Evolutionary conservation across 805 yeast species (phyloP).

Genomic region (Clavispora vitiphila): DNA sequence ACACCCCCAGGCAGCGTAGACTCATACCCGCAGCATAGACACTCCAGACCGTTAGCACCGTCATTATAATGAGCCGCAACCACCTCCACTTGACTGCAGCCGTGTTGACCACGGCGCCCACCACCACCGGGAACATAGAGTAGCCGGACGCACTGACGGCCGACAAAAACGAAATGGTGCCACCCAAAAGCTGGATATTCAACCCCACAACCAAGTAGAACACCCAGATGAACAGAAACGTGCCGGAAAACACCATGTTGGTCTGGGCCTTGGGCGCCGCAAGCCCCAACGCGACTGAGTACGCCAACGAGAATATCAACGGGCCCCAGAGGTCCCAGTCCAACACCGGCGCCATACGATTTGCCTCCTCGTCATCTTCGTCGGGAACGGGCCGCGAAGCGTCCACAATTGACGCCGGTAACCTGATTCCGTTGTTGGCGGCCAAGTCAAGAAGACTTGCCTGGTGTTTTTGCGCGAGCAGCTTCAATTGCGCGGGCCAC

Average conservation of each 20-base stretch:
- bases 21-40: constrained; percentile 59
- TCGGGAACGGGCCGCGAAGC: constrained; percentile 24
- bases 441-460: constrained; percentile 31
- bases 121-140: constrained; percentile 60
- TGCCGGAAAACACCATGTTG: constrained; percentile 54
- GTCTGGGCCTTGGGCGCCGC: constrained; percentile 42
- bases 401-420: constrained; percentile 30
- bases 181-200: constrained; percentile 60
- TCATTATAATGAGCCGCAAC: constrained; percentile 44
- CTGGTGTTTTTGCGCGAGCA: constrained; percentile 33
- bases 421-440: constrained; percentile 27
- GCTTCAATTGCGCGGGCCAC: constrained; percentile 40
- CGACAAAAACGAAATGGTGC: constrained; percentile 58
- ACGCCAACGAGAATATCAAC: constrained; percentile 51
- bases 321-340: constrained; percentile 77
- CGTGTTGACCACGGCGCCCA: constrained; percentile 46
- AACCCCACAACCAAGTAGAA: constrained; percentile 57
- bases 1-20: constrained; percentile 60
- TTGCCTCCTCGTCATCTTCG: constrained; percentile 13
- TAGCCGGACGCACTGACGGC: constrained; percentile 70
- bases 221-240: constrained; percentile 60
- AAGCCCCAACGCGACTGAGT: constrained; percentile 49
- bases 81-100: constrained; percentile 44
- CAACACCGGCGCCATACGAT: constrained; percentile 14
- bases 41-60: constrained; percentile 54